These are phyloP conservation scores for Curvularia eragrostidis DNA, from an alignment of 2,329 filamentous ascomycete genomes.

Conservation along the genomic window DNA sequence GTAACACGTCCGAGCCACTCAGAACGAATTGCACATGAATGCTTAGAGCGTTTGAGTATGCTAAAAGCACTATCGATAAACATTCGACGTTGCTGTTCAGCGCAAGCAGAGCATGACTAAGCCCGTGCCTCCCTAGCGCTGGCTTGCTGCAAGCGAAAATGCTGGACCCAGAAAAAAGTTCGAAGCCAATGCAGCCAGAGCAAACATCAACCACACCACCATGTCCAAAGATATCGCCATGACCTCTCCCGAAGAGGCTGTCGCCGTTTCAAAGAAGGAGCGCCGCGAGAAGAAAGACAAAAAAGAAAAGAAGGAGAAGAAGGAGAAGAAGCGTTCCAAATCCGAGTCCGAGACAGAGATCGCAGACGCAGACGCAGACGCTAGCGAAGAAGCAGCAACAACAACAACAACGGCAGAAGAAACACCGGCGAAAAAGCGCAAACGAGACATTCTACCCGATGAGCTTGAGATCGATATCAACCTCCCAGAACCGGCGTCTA, in stretches of 20 bases:
- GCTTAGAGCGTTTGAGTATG: not conserved
- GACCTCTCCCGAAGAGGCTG: slow-evolving; percentile 16
- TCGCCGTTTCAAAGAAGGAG: slow-evolving; percentile 27
- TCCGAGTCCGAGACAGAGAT: slow-evolving; percentile 22
- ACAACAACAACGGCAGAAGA: slow-evolving; percentile 14
- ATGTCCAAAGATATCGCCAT: slow-evolving; percentile 24
- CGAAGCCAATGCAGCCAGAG: slow-evolving; percentile 1
- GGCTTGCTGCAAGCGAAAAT: slow-evolving; percentile 22
- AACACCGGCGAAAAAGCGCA: slow-evolving; percentile 53
- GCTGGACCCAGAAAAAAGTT: slow-evolving; percentile 28
- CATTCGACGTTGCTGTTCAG: not conserved
- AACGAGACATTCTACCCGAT: slow-evolving; percentile 64
- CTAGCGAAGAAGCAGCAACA: slow-evolving; percentile 22
- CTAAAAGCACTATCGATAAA: not conserved
- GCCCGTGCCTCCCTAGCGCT: slow-evolving; percentile 12
- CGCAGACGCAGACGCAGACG: slow-evolving; percentile 19
- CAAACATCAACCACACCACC: slow-evolving; percentile 5
- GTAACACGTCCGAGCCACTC: not conserved
- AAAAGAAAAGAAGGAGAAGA: slow-evolving; percentile 37
- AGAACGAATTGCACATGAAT: not conserved
- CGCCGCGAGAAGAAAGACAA: slow-evolving; percentile 39
- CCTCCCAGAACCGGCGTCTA: slow-evolving; percentile 93
- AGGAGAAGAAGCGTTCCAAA: slow-evolving; percentile 34
- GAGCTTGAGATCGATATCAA: slow-evolving; percentile 86
- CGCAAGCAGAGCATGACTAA: slow-evolving; percentile 20